Evolutionary conservation across 2,329 filamentous ascomycete genomes (phyloP), one percentile per base, ranked within the genome.

Genomic region (Cercospora brassicicola): DNA sequence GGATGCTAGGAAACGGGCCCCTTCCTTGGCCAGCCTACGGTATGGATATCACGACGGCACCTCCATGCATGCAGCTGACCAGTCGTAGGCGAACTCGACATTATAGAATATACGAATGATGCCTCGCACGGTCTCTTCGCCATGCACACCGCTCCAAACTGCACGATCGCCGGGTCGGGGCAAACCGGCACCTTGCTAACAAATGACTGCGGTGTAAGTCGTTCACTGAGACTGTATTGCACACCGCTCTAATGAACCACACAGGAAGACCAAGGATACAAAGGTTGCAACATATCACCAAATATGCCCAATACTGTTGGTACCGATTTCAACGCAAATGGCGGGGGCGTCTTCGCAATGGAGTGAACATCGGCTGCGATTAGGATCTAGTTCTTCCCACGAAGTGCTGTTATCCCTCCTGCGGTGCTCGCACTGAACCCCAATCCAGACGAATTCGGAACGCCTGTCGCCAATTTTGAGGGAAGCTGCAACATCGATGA

Each of bases 401-500:
- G 77, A 42, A 77, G 77, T 31, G 64, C 30, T 42, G 60, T 69
- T 30, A 77, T 77, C 56, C 91, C 91, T 0, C 79, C 80, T 4
- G 60, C 69, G 74, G 48, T 70, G 20, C 62, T 79, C 1, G 78
- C 82, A n/a, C 85, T 84, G n/a, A 82, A 74, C 2, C 90, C 90
- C 0, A 83, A 90, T 72, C 88, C 90, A 0, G 85, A 83, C 57
- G 80, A 80, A 5, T 92, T 63, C 89, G 89, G 89, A 20, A 81
- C 79, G 1, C 87, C 90, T 0, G 73, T 86, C 7, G 88, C 89
- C 0, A 88, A 91, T 66, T 92, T 91, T 78, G 87, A 73, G 63
- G 80, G 80, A 28, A 72, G 69, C 39, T 82, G 80, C 65, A 71
- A 79, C 56, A 79, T 82, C 64, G 67, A 78, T 70, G 56, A 65